Evolutionary conservation across 257 asterid genomes (phyloP).

Genomic region (Salvia miltiorrhiza): DNA sequence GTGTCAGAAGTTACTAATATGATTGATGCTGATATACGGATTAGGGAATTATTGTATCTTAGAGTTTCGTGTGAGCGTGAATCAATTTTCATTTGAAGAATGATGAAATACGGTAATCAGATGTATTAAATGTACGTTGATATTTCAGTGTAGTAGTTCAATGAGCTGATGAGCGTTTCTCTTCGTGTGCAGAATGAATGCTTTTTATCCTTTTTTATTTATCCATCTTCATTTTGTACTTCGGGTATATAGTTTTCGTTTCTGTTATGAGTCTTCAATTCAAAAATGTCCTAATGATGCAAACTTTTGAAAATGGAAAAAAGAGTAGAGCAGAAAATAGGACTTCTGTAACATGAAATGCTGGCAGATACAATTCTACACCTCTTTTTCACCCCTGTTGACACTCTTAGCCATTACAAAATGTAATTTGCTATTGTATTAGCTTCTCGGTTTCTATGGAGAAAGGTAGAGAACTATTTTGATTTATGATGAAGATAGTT

Average conservation of each 20-base stretch:
- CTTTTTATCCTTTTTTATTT: not conserved
- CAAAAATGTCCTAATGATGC: not conserved
- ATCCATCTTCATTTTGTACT: not conserved
- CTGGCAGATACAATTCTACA: too few species aligned
- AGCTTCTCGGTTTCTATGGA: not conserved
- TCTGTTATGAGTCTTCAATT: not conserved
- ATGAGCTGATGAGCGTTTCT: constrained; percentile 10
- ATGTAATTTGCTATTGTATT: constrained; percentile 1
- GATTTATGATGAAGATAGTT: not conserved
- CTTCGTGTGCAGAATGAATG: not conserved
- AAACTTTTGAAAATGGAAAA: too few species aligned
- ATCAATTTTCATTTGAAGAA: not conserved
- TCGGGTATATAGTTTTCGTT: not conserved
- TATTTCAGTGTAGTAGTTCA: constrained; percentile 3
- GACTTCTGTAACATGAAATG: not conserved
- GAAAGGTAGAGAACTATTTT: not conserved
- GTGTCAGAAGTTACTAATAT: not conserved
- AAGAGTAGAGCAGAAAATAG: too few species aligned
- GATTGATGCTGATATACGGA: not conserved
- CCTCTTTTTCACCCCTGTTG: too few species aligned
- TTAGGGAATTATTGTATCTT: not conserved
- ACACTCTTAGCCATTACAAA: too few species aligned
- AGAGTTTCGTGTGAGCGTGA: not conserved
- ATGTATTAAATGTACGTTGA: not conserved
- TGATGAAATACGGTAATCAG: not conserved